These are phyloP conservation scores for Talaromyces ruber DNA, from an alignment of 495 filamentous ascomycete genomes.

Conservation along the genomic window DNA sequence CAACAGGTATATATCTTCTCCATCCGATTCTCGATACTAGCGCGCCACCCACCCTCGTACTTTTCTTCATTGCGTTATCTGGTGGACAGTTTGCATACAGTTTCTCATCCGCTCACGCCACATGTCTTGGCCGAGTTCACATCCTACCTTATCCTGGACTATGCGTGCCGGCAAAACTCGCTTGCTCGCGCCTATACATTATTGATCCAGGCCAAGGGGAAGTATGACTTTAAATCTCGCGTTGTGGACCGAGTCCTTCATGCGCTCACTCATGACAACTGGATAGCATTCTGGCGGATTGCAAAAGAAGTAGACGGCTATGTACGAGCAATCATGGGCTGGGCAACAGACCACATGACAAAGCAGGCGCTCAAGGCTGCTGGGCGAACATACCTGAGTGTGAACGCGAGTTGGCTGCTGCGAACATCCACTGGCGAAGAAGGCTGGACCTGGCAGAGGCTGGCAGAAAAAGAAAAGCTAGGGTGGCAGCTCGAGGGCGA, in stretches of 20 bases:
- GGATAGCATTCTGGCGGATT: slow-evolving; percentile 65
- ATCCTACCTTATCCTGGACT: slow-evolving; percentile 76
- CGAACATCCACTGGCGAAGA: slow-evolving; percentile 47
- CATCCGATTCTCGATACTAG: slow-evolving; percentile 71
- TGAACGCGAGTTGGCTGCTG: slow-evolving; percentile 46
- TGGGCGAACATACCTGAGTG: slow-evolving; percentile 68
- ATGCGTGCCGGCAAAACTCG: slow-evolving; percentile 75
- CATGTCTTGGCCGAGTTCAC: slow-evolving; percentile 68
- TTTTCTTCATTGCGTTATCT: slow-evolving; percentile 77
- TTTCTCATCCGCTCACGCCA: slow-evolving; percentile 49
- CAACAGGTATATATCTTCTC: slow-evolving; percentile 69
- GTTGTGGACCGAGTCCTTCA: slow-evolving; percentile 58
- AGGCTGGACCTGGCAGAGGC: slow-evolving; percentile 60
- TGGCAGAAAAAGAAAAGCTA: slow-evolving; percentile 56
- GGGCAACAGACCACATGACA: slow-evolving; percentile 61
- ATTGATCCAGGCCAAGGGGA: slow-evolving; percentile 32
- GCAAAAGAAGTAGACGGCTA: slow-evolving; percentile 68
- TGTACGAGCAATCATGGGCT: slow-evolving; percentile 68
- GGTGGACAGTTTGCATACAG: slow-evolving; percentile 58
- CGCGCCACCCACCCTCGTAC: slow-evolving; percentile 77
- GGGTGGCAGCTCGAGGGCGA: slow-evolving; percentile 70
- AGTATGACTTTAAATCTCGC: slow-evolving; percentile 48
- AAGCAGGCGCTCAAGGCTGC: slow-evolving; percentile 74
- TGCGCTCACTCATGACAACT: slow-evolving; percentile 73
- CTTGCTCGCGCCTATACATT: slow-evolving; percentile 63